Base-by-base conservation (phyloP, 805 yeast genomes). In the Naumovozyma dairenensis region DNA sequence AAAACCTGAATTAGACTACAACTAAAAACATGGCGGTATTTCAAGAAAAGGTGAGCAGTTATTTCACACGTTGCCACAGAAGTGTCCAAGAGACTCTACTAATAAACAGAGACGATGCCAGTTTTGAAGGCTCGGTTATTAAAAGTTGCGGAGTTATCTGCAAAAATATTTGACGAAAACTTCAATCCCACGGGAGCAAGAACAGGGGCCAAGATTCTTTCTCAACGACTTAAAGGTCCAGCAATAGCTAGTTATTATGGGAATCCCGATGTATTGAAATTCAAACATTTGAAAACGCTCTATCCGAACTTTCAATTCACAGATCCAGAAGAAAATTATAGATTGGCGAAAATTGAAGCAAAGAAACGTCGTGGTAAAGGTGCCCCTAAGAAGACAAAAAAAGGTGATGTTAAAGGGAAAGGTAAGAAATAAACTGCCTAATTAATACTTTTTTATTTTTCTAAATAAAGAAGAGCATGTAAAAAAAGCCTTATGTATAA, bases 361-460 rank as follows among this genome's bases (percentile, higher is more conserved):
- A 69, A 83, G 59, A 81, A 77, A 67, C 77, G 80, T 71, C 80
- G 92, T 73, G 87, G 84, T 60, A 82, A 82, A 60, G 87, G 89
- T 58, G 85, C 92, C 9, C 93, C 92, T 48, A 73, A 77, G 66
- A 82, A 82, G 67, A 73, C 70, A 62, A 71, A 67, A 48, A 71
- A 66, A 44, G 55, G 49, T 10, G 57, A 58, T 18, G 43, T 51
- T 28, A 64, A 62, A 16, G 60, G 60, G 18, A 50, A 52, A 25
- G 60, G 60, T 36, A 61, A 60, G 37, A 69, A 69, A 62, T 63
- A 60, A 52, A 43, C 27, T 12, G 26, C 7, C 26, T 6, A 7
- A 8, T 12, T 10, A 24, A 12, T 14, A 24, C 6, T 24, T 24
- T n/a, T n/a, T n/a, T n/a, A n/a, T n/a, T n/a, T n/a, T n/a, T n/a